Conservation (phyloP, 2,329 filamentous ascomycete genomes). For the Alternaria tenuissima region DNA sequence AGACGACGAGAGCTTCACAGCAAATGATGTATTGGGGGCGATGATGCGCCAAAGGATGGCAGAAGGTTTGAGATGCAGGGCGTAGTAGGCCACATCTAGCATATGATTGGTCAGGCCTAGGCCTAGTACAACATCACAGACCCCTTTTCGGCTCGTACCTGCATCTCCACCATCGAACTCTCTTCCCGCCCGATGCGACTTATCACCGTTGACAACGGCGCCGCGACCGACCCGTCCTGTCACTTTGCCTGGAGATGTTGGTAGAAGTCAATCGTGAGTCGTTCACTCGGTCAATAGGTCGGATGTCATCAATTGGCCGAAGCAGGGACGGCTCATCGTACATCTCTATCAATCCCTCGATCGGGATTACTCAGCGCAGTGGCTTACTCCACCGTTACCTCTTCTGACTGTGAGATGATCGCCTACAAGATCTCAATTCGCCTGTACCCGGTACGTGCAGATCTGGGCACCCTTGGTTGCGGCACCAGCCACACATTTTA, state of each 20-base stretch:
- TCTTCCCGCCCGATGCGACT: background rate
- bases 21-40: slow-evolving; percentile 17
- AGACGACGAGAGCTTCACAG: slow-evolving; percentile 9
- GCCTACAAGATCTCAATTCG: slow-evolving; percentile 9
- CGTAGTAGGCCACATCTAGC: slow-evolving; percentile 4
- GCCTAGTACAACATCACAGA: slow-evolving; percentile 1
- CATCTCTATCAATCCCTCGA: background rate
- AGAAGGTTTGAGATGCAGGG: slow-evolving; percentile 26
- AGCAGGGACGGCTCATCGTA: background rate
- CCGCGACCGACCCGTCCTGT: slow-evolving; percentile 10
- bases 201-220: slow-evolving; percentile 13
- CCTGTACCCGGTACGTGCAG: slow-evolving; percentile 10
- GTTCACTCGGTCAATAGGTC: background rate
- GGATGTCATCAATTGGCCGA: background rate
- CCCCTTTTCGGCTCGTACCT: slow-evolving; percentile 8
- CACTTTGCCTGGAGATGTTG: background rate
- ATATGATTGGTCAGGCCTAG: slow-evolving; percentile 12
- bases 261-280: slow-evolving; percentile 1
- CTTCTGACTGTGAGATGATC: slow-evolving; percentile 5
- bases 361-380: slow-evolving; percentile 8
- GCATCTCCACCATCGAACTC: slow-evolving; percentile 1
- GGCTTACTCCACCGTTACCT: slow-evolving; percentile 3
- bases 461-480: slow-evolving; percentile 5
- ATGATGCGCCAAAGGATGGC: slow-evolving; percentile 20
- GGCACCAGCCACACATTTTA: slow-evolving; percentile 1